Conservation (phyloP, 2,329 filamentous ascomycete species). For the Fusarium proliferatum region DNA sequence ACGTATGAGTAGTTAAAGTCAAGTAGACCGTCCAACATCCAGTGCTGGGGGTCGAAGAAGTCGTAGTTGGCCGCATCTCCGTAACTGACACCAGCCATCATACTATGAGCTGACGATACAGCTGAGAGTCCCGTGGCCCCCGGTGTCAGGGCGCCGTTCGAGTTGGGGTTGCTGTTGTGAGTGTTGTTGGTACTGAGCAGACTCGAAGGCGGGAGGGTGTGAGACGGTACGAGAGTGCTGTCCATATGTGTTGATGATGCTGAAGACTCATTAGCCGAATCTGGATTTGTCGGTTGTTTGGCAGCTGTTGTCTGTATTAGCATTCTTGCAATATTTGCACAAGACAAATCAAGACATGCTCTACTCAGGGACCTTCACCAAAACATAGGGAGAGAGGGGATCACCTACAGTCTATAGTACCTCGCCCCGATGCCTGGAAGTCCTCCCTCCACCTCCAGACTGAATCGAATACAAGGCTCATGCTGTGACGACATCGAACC, state of each 20-base stretch:
- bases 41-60: conserved; percentile 92
- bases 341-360: conserved; percentile 42
- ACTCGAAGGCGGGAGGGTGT: conserved; percentile 55
- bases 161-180: conserved; percentile 27
- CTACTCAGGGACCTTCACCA: conserved; percentile 32
- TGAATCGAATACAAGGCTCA: conserved; percentile 86
- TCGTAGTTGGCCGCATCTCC: conserved; percentile 80
- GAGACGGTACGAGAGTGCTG: conserved; percentile 64
- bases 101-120: conserved; percentile 53
- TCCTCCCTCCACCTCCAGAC: conserved; percentile 89
- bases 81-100: conserved; percentile 66
- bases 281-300: conserved; percentile 87
- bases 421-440: conserved; percentile 76
- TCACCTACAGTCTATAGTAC: conserved; percentile 75
- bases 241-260: conserved; percentile 74
- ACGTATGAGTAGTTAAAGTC: conserved; percentile 80
- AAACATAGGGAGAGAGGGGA: conserved; percentile 27
- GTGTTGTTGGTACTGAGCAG: conserved; percentile 51
- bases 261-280: conserved; percentile 79
- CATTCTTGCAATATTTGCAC: conserved; percentile 33
- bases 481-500: conserved; percentile 85
- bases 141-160: conserved; percentile 65
- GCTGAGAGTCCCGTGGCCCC: conserved; percentile 59
- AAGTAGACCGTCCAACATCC: conserved; percentile 89
- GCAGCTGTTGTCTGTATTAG: conserved; percentile 63